A percentile compares a stretch with the other conserved stretches of the same genome.
phyloP scores from a whole-genome alignment of 306 rosid genomes.

The Cucumis melo region DNA sequence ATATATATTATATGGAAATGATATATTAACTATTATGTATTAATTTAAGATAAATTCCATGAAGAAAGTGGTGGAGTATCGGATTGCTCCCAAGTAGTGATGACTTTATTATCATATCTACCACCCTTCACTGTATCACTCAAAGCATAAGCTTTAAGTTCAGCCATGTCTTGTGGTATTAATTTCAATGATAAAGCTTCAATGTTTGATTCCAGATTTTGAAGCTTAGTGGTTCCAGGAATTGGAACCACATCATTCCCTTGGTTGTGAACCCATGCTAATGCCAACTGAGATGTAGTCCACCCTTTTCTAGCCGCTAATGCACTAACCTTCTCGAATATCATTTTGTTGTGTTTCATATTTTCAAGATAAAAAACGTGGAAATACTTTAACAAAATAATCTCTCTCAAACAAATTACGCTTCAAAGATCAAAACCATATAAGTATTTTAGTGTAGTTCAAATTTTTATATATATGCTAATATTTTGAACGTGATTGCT shows the following conservation, averaged over 20 bases:
- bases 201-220: constrained; percentile 38
- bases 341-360: constrained; percentile 32
- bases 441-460: no score
- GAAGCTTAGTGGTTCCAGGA: constrained; percentile 71
- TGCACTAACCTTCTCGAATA: constrained; percentile 45
- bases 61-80: constrained; percentile 40
- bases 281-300: constrained; percentile 13
- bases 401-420: no score
- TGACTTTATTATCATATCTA: neutral
- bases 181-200: constrained; percentile 48
- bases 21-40: no score
- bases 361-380: constrained; percentile 17
- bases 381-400: neutral
- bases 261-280: constrained; percentile 21
- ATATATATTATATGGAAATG: no score
- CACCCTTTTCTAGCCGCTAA: constrained; percentile 21
- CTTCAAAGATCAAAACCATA: no score
- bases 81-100: constrained; percentile 23
- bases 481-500: no score
- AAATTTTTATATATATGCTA: no score
- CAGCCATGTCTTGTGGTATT: constrained; percentile 39
- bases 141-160: constrained; percentile 30
- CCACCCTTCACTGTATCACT: constrained; percentile 32
- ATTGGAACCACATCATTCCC: constrained; percentile 16
- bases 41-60: no score